Conservation (phyloP, 331 rosid species). For the Phaseolus coccineus region DNA sequence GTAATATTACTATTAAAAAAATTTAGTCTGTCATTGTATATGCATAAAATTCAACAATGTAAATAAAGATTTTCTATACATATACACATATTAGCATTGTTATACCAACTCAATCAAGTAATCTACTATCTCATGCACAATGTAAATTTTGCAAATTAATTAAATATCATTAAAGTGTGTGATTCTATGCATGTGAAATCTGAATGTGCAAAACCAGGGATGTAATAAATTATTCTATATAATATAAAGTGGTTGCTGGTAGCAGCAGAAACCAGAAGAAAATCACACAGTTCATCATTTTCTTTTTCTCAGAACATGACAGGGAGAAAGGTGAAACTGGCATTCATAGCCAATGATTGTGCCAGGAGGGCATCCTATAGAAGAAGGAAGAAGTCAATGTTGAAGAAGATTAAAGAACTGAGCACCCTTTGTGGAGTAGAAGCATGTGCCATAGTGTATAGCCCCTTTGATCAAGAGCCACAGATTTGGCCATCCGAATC, state of each 20-base stretch:
- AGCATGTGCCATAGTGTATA: background rate
- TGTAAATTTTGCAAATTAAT: background rate
- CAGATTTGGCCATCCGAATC: background rate
- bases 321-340: background rate
- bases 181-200: background rate
- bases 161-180: background rate
- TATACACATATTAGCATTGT: background rate
- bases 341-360: background rate
- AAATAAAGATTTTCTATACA: background rate
- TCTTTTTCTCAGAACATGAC: background rate
- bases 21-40: background rate
- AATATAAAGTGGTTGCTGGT: background rate
- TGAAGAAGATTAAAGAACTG: background rate
- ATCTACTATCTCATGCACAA: background rate
- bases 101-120: background rate
- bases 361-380: background rate
- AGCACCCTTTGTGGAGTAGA: background rate
- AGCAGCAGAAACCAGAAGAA: background rate
- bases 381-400: constrained; percentile 52
- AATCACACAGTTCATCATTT: background rate
- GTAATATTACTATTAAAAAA: background rate
- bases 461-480: background rate
- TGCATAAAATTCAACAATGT: background rate
- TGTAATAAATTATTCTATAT: background rate
- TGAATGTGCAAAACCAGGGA: background rate